Percentiles rank a stretch among this genome's conserved stretches.
These are phyloP conservation scores for Arthrobotrys conoides DNA, from an alignment of 2,329 filamentous ascomycete genomes.

Conservation along the genomic window DNA sequence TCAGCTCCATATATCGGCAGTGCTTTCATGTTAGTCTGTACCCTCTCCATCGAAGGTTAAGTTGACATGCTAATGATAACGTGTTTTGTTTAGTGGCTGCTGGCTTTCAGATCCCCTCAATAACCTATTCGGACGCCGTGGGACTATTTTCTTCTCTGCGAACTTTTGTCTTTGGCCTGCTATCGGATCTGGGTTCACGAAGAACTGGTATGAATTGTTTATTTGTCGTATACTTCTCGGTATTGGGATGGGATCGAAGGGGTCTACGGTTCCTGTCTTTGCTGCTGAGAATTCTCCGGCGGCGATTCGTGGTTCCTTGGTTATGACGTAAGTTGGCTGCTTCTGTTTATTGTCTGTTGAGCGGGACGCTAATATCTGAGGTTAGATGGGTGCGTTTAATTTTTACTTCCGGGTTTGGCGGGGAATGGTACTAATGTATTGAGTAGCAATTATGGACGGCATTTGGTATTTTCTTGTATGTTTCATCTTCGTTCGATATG, in stretches of 20 bases:
- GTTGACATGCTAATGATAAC: constrained; percentile 14
- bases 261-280: constrained; percentile 73
- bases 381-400: constrained; percentile 44
- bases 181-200: constrained; percentile 76
- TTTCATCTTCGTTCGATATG: background rate
- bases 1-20: constrained; percentile 71
- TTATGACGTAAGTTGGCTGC: constrained; percentile 69
- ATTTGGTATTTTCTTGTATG: constrained; percentile 75
- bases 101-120: constrained; percentile 79
- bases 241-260: constrained; percentile 75
- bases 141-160: constrained; percentile 76
- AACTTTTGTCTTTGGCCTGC: constrained; percentile 78
- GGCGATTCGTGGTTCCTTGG: constrained; percentile 72
- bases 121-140: constrained; percentile 73
- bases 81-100: constrained; percentile 69
- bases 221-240: constrained; percentile 72
- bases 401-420: background rate
- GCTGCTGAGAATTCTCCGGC: constrained; percentile 73
- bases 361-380: constrained; percentile 60
- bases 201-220: constrained; percentile 74
- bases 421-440: background rate
- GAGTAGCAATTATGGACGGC: constrained; percentile 70
- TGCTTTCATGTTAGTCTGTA: constrained; percentile 70
- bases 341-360: constrained; percentile 65
- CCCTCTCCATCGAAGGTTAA: background rate